phyloP scores from a whole-genome alignment of 2,329 filamentous ascomycete species.

The Pestalotiopsis sp. region DNA sequence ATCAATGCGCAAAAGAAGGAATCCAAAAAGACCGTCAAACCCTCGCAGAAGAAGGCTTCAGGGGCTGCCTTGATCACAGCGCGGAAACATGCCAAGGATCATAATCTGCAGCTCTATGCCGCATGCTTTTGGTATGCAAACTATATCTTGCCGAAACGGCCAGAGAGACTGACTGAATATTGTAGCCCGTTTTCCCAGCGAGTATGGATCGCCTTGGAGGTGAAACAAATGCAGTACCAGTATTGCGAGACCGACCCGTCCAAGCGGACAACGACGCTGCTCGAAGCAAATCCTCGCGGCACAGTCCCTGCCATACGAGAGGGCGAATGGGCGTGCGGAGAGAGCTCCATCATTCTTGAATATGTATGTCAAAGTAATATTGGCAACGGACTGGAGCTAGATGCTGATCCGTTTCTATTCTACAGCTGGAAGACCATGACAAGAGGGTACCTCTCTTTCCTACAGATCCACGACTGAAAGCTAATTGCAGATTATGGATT shows the following conservation, averaged over 20 bases:
- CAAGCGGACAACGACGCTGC: conserved; percentile 63
- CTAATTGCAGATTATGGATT: conserved; percentile 77
- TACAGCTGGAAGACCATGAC: conserved; percentile 73
- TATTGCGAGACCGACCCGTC: conserved; percentile 87
- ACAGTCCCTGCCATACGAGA: conserved; percentile 77
- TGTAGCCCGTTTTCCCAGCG: conserved; percentile 80
- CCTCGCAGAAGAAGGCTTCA: conserved; percentile 71
- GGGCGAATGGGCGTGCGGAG: conserved; percentile 80
- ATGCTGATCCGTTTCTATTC: neutral
- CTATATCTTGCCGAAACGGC: neutral
- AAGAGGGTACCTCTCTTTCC: conserved; percentile 65
- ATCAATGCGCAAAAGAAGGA: conserved; percentile 68
- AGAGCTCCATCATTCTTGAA: conserved; percentile 83
- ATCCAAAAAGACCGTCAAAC: conserved; percentile 68
- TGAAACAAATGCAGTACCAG: conserved; percentile 78
- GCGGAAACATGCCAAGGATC: conserved; percentile 69
- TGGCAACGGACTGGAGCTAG: neutral
- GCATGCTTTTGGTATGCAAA: conserved; percentile 75
- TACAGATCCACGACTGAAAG: conserved; percentile 65
- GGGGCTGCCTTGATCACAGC: conserved; percentile 71
- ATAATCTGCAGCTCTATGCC: conserved; percentile 76
- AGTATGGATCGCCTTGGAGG: conserved; percentile 86
- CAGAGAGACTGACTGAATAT: conserved; percentile 19
- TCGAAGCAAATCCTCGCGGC: conserved; percentile 77
- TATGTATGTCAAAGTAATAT: conserved; percentile 60